Evolutionary conservation across 139 green algal genomes (phyloP).

Genomic region (Pseudopediastrum boryanum): DNA sequence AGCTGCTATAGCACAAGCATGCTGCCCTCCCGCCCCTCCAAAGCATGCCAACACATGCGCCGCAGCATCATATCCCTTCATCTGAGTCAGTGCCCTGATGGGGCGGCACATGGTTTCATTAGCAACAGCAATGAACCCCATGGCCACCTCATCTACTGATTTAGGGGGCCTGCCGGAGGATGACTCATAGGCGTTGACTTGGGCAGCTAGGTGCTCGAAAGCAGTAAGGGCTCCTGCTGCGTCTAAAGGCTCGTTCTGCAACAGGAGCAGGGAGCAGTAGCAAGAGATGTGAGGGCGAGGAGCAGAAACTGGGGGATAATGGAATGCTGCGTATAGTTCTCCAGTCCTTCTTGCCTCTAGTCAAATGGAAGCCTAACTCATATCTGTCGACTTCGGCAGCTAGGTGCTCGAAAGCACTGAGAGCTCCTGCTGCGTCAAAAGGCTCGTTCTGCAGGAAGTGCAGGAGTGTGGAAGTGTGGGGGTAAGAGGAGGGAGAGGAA

Average conservation of each 20-base stretch:
- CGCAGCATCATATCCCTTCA: conserved; percentile 86
- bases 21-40: conserved; percentile 95
- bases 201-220: conserved; percentile 57
- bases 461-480: too few species aligned
- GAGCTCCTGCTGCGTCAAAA: conserved; percentile 70
- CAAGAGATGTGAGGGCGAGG: too few species aligned
- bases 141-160: conserved; percentile 78
- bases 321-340: too few species aligned
- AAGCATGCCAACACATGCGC: conserved; percentile 93
- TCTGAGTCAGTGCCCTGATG: conserved; percentile 62
- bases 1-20: conserved; percentile 93
- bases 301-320: too few species aligned
- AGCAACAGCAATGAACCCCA: conserved; percentile 94
- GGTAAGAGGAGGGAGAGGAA: too few species aligned
- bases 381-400: conserved; percentile 65
- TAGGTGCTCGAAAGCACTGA: conserved; percentile 63
- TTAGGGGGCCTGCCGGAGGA: conserved; percentile 51
- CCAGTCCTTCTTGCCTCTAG: too few species aligned
- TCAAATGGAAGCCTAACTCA: conserved; percentile 30
- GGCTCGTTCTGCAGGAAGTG: conserved; percentile 72
- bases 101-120: conserved; percentile 98
- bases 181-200: conserved; percentile 68
- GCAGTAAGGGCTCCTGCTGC: conserved; percentile 55
- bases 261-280: not conserved
- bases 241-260: conserved; percentile 84